A percentile compares a stretch with the other conserved stretches of the same genome.
phyloP scores from a whole-genome alignment of 2,329 filamentous ascomycete species.

The Calonectria honghensis region DNA sequence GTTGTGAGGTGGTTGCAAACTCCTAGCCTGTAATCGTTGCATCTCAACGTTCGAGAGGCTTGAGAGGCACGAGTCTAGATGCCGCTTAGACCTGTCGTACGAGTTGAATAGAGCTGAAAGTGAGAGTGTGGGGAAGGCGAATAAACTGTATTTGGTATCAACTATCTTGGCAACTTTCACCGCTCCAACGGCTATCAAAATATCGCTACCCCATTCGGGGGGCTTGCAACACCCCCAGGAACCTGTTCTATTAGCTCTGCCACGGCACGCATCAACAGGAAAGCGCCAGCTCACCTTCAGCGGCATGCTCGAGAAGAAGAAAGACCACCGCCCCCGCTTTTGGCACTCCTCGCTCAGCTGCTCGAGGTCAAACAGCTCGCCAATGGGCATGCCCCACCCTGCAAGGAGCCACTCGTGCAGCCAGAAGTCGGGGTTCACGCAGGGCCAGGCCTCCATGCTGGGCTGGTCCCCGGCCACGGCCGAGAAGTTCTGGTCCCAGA shows the following conservation, averaged over 20 bases:
- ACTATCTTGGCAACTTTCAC: not conserved
- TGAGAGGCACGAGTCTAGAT: not conserved
- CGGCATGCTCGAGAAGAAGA: constrained; percentile 69
- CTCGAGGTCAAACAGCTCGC: constrained; percentile 61
- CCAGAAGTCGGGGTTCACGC: constrained; percentile 54
- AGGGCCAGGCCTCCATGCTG: constrained; percentile 69
- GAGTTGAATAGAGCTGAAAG: not conserved
- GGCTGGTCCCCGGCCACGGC: constrained; percentile 76
- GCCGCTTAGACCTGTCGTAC: too few relatives aligned
- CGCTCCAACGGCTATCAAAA: constrained; percentile 7
- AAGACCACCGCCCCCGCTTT: constrained; percentile 67
- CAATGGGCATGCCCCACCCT: constrained; percentile 68
- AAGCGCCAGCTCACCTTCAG: constrained; percentile 58
- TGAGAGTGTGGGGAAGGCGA: not conserved
- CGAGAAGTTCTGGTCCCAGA: constrained; percentile 74
- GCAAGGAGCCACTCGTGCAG: constrained; percentile 69
- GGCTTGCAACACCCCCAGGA: constrained; percentile 37
- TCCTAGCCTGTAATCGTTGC: not conserved
- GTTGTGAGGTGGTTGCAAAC: not conserved
- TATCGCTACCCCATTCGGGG: constrained; percentile 36
- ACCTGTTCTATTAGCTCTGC: constrained; percentile 23
- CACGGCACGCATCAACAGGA: not conserved
- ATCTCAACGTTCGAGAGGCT: not conserved
- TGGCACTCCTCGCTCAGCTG: constrained; percentile 69
- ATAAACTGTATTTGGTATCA: not conserved